A percentile compares a stretch with the other conserved stretches of the same genome.
Evolutionary conservation across 352 stramenopile species (phyloP).

Genomic region (Stramenopiles sp.): DNA sequence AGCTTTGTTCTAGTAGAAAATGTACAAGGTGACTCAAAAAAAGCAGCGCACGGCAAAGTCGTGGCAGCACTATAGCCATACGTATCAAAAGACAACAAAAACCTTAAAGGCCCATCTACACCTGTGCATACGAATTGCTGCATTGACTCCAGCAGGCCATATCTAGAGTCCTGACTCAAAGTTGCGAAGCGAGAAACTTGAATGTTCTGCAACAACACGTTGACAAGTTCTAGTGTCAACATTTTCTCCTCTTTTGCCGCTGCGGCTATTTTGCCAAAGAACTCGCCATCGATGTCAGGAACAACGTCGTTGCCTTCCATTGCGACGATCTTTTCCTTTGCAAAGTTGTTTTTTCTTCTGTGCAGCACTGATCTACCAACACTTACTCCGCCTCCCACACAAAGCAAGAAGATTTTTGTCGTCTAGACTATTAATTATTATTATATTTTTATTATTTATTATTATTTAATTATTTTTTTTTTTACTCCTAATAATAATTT

Average conservation of each 20-base stretch:
- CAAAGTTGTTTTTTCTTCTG: too few species aligned
- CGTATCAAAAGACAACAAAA: not conserved
- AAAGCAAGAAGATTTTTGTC: too few species aligned
- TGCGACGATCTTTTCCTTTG: too few species aligned
- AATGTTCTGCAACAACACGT: not conserved
- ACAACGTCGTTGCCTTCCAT: not conserved
- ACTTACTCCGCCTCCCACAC: too few species aligned
- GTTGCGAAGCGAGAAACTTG: not conserved
- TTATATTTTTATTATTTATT: too few species aligned
- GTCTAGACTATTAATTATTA: too few species aligned
- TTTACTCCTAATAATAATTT: too few species aligned
- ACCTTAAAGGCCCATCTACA: too few species aligned
- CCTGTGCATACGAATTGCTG: not conserved
- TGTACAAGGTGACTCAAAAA: not conserved
- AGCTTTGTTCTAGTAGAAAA: not conserved
- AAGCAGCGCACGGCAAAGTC: not conserved
- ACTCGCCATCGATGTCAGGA: not conserved
- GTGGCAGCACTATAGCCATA: not conserved
- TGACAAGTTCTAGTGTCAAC: not conserved
- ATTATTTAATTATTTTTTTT: too few species aligned
- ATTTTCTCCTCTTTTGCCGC: not conserved
- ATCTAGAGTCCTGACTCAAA: not conserved
- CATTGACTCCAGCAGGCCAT: not conserved
- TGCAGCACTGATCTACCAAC: too few species aligned
- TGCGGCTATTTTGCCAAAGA: not conserved